A percentile compares a stretch with the other conserved stretches of the same genome.
These are phyloP conservation scores for Colletotrichum karsti DNA, from an alignment of 2,329 filamentous ascomycete genomes.

Conservation along the genomic window DNA sequence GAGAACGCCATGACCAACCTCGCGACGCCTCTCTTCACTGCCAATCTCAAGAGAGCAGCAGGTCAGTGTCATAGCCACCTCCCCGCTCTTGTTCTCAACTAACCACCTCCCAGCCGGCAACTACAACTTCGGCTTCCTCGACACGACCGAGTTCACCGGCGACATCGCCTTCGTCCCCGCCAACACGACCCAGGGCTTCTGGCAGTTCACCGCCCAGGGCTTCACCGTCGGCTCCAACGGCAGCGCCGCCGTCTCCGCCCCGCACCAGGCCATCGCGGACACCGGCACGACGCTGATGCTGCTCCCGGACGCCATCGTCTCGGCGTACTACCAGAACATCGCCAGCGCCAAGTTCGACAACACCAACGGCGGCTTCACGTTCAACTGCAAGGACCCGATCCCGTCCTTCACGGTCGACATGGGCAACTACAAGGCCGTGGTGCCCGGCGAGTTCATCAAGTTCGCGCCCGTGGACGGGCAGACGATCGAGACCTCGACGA, in stretches of 20 bases:
- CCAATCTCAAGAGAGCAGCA: constrained; percentile 43
- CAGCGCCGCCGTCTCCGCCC: constrained; percentile 19
- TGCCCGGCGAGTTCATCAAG: constrained; percentile 48
- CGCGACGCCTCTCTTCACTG: constrained; percentile 41
- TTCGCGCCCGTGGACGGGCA: constrained; percentile 39
- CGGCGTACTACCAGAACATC: constrained; percentile 68
- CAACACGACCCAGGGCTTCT: constrained; percentile 66
- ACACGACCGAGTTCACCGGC: constrained; percentile 65
- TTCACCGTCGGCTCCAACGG: constrained; percentile 56
- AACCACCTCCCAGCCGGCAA: constrained; percentile 36
- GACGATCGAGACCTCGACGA: constrained; percentile 16
- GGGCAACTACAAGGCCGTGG: constrained; percentile 40
- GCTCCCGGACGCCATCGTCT: constrained; percentile 60
- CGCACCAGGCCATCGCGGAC: constrained; percentile 67
- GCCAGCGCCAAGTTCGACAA: constrained; percentile 54
- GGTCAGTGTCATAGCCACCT: constrained; percentile 33
- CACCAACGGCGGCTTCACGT: constrained; percentile 62
- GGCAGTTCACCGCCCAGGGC: constrained; percentile 66
- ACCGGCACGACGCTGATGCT: constrained; percentile 76
- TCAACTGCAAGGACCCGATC: constrained; percentile 63
- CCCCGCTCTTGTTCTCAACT: background rate
- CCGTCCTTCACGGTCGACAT: constrained; percentile 49
- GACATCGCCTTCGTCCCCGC: constrained; percentile 64
- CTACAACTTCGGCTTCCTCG: constrained; percentile 56
- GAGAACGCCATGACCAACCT: constrained; percentile 41